These are phyloP conservation scores for Naganishia antarctica DNA, from an alignment of 768 basidiomycete species.

Conservation along the genomic window DNA sequence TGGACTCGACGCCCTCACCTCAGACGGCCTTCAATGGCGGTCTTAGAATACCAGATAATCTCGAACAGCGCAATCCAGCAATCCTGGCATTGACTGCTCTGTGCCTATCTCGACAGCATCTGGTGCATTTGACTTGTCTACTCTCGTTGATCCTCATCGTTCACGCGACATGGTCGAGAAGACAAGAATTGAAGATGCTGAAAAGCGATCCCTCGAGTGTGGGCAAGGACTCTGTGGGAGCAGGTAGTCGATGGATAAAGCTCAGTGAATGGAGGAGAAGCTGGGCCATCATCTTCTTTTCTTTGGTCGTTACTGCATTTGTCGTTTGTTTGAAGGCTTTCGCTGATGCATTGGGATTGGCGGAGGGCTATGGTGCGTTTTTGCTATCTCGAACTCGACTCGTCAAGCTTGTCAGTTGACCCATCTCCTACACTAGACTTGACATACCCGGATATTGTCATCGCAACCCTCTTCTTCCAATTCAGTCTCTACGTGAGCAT, in stretches of 20 bases:
- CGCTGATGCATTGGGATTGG: constrained; percentile 23
- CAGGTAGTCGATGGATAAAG: constrained; percentile 32
- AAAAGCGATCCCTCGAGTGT: constrained; percentile 32
- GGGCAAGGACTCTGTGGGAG: constrained; percentile 27
- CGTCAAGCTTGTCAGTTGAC: too few relatives aligned
- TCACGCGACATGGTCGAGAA: constrained; percentile 73
- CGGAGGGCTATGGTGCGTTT: constrained; percentile 6
- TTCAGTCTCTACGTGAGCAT: constrained; percentile 83
- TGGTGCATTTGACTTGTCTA: constrained; percentile 73
- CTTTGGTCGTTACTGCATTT: constrained; percentile 43
- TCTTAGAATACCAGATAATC: constrained; percentile 53
- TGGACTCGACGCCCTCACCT: constrained; percentile 49
- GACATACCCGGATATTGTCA: constrained; percentile 66
- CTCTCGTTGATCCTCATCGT: constrained; percentile 73
- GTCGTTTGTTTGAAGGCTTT: constrained; percentile 42
- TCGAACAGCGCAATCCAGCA: constrained; percentile 5
- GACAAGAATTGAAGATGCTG: constrained; percentile 55
- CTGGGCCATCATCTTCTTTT: constrained; percentile 40
- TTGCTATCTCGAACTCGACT: too few relatives aligned
- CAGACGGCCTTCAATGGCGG: constrained; percentile 52
- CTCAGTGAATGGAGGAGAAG: constrained; percentile 44
- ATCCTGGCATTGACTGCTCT: constrained; percentile 43
- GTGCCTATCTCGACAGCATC: constrained; percentile 64
- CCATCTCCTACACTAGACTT: constrained; percentile 58
- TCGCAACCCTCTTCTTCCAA: constrained; percentile 78